Percentiles rank a stretch among this genome's conserved stretches.
phyloP scores from a whole-genome alignment of 163 green algal species.

The Volvox carteri region DNA sequence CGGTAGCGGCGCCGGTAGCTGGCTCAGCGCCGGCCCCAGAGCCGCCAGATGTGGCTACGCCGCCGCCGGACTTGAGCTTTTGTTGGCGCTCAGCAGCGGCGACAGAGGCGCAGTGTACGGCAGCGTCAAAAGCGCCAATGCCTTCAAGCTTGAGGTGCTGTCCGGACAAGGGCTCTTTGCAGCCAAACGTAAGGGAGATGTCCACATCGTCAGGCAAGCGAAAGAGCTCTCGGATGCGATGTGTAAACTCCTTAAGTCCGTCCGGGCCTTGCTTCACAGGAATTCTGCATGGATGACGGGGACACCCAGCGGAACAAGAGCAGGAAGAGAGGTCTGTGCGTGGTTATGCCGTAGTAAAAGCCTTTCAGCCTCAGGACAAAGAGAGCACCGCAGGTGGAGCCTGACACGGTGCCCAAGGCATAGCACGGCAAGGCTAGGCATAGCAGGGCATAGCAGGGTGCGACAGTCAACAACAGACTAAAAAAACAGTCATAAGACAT shows the following conservation, averaged over 20 bases:
- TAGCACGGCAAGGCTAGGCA: too few species aligned
- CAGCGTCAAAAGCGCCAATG: conserved; percentile 78
- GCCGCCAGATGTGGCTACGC: neutral
- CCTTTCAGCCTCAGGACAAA: too few species aligned
- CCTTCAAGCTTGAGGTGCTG: conserved; percentile 81
- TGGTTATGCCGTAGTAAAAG: too few species aligned
- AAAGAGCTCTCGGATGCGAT: conserved; percentile 66
- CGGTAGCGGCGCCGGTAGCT: neutral
- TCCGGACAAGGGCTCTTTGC: conserved; percentile 77
- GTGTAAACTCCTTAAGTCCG: conserved; percentile 74
- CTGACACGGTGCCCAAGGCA: too few species aligned
- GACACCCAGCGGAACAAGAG: too few species aligned
- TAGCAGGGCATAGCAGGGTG: too few species aligned
- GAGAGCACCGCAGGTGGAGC: too few species aligned
- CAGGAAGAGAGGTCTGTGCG: too few species aligned
- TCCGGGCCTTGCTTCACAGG: conserved; percentile 74
- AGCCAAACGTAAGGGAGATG: conserved; percentile 79
- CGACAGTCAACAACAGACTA: too few species aligned
- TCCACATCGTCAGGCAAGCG: conserved; percentile 76
- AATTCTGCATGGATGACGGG: too few species aligned
- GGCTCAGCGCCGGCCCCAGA: neutral
- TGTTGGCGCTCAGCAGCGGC: conserved; percentile 77
- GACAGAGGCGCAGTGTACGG: conserved; percentile 79
- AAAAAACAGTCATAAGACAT: too few species aligned
- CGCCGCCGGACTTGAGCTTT: conserved; percentile 60